Percentiles rank a stretch among this genome's conserved stretches.
Evolutionary conservation across 2,329 filamentous ascomycete species (phyloP).

Genomic region (Tolypocladium nubicola): DNA sequence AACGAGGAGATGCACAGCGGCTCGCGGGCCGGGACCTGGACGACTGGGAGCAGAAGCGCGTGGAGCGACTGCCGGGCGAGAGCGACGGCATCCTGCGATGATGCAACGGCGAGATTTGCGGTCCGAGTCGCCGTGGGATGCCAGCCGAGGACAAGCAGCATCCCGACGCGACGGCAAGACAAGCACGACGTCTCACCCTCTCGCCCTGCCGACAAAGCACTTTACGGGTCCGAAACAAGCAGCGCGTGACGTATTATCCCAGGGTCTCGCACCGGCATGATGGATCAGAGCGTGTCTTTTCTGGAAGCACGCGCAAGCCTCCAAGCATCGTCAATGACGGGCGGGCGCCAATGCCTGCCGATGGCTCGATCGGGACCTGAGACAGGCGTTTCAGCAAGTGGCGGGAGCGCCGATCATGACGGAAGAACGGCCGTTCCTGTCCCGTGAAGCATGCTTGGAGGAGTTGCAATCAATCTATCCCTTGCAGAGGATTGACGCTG

Average conservation of each 20-base stretch:
- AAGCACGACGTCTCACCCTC: neutral
- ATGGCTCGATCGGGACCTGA: neutral
- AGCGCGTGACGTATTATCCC: too few relatives aligned
- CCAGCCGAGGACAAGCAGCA: constrained; percentile 3
- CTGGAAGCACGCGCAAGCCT: neutral
- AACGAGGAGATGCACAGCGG: constrained; percentile 11
- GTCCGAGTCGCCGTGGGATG: neutral
- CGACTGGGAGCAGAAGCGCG: constrained; percentile 92
- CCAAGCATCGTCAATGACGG: neutral
- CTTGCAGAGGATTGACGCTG: neutral
- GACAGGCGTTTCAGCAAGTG: constrained; percentile 1
- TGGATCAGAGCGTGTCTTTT: neutral
- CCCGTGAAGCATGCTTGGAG: neutral
- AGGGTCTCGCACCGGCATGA: neutral
- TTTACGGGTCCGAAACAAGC: neutral
- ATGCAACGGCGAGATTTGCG: neutral
- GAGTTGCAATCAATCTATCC: neutral
- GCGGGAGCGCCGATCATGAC: neutral
- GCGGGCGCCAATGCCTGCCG: neutral
- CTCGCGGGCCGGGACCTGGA: constrained; percentile 77
- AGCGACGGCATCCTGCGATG: constrained; percentile 65
- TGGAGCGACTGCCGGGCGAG: constrained; percentile 82
- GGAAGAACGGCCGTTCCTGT: neutral
- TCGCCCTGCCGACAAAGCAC: neutral
- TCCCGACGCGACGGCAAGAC: constrained; percentile 2